These are phyloP conservation scores for Dichotomopilus funicola DNA, from an alignment of 2,329 filamentous ascomycete genomes.

Conservation along the genomic window DNA sequence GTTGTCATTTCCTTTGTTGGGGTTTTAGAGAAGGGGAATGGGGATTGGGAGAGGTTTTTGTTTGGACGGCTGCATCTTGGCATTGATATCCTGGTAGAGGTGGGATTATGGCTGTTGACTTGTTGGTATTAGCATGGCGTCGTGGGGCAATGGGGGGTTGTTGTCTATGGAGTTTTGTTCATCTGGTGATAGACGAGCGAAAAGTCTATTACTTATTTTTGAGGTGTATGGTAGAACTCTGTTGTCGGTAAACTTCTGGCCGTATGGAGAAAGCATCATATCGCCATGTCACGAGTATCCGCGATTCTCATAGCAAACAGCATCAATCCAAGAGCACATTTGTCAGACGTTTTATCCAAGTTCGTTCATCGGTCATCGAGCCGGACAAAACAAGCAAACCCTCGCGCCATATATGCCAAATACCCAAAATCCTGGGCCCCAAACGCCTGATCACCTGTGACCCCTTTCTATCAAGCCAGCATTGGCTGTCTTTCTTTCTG, in stretches of 20 bases:
- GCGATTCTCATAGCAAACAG: too few relatives aligned
- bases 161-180: not conserved
- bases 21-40: too few relatives aligned
- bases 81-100: not conserved
- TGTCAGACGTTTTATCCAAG: not conserved
- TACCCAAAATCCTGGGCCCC: slow-evolving; percentile 3
- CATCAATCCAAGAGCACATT: not conserved
- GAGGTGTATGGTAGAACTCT: too few relatives aligned
- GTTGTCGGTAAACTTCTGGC: too few relatives aligned
- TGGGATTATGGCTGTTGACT: not conserved
- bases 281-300: too few relatives aligned
- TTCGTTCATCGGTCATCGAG: not conserved
- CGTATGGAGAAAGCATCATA: too few relatives aligned
- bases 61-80: not conserved
- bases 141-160: slow-evolving; percentile 2
- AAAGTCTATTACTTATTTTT: too few relatives aligned
- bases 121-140: slow-evolving; percentile 10
- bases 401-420: slow-evolving; percentile 6
- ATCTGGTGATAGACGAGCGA: not conserved
- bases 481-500: slow-evolving; percentile 25
- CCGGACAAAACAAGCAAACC: not conserved
- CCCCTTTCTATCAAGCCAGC: slow-evolving; percentile 19
- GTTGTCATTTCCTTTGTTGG: too few relatives aligned
- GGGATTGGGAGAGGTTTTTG: not conserved
- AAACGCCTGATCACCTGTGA: slow-evolving; percentile 1